A percentile compares a stretch with the other conserved stretches of the same genome.
Conservation (phyloP, 2,329 filamentous ascomycete genomes). For the Macrophomina pseudophaseolina region DNA sequence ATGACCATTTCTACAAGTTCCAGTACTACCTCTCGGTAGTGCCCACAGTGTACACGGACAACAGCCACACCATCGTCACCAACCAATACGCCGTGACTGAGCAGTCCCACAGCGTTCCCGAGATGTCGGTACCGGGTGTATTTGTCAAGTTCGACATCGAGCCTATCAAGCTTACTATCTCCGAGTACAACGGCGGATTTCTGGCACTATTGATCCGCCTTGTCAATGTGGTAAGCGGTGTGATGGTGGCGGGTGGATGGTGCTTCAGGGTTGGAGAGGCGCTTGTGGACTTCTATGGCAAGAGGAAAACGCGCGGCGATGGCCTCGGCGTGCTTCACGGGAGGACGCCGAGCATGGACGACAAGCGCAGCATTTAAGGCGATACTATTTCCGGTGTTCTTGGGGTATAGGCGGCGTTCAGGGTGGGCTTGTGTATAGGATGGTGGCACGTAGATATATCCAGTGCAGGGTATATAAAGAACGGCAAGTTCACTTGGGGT, state of each 20-base stretch:
- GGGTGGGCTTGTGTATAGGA: conserved; percentile 2
- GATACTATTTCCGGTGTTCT: neutral
- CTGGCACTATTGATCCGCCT: conserved; percentile 78
- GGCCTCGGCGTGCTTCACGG: conserved; percentile 54
- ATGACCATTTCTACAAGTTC: conserved; percentile 85
- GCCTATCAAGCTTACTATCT: conserved; percentile 85
- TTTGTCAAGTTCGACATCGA: conserved; percentile 99
- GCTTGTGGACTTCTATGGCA: conserved; percentile 59
- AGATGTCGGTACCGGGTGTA: conserved; percentile 79
- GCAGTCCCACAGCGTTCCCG: conserved; percentile 73
- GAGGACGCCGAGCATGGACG: conserved; percentile 16
- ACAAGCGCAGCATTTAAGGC: conserved; percentile 18
- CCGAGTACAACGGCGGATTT: conserved; percentile 78
- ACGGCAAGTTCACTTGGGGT: neutral
- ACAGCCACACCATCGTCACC: conserved; percentile 72
- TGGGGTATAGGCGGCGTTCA: conserved; percentile 18
- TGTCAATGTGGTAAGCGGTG: conserved; percentile 88
- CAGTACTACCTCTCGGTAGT: conserved; percentile 98
- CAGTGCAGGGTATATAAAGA: conserved; percentile 9
- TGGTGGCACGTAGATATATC: conserved; percentile 3
- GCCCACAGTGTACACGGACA: conserved; percentile 81
- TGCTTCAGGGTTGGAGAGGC: conserved; percentile 84
- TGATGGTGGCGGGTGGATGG: conserved; percentile 94
- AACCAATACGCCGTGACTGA: conserved; percentile 98
- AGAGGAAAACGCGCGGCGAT: conserved; percentile 45